These are phyloP conservation scores for Diaporthe ilicicola DNA, from an alignment of 2,329 filamentous ascomycete genomes.

Conservation along the genomic window DNA sequence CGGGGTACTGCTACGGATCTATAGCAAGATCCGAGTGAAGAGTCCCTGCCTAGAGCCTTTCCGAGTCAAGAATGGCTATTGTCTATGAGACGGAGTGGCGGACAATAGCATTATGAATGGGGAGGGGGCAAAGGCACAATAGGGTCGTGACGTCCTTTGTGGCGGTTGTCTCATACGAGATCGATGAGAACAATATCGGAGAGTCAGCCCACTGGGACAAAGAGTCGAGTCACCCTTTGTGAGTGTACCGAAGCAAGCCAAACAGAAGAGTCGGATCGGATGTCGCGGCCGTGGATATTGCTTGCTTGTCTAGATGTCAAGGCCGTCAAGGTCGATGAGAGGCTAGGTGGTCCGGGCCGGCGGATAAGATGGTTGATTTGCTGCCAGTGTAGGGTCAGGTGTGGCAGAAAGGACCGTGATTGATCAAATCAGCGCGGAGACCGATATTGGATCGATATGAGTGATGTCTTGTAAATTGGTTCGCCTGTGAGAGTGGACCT, in stretches of 20 bases:
- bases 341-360: conserved; percentile 31
- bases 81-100: conserved; percentile 8
- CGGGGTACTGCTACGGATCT: conserved; percentile 1
- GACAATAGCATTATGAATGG: conserved; percentile 32
- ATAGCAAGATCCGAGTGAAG: conserved; percentile 10
- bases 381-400: conserved; percentile 16
- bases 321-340: conserved; percentile 21
- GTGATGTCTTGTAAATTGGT: not conserved
- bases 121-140: conserved; percentile 17
- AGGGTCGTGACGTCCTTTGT: conserved; percentile 16
- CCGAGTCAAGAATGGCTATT: conserved; percentile 30
- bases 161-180: conserved; percentile 4
- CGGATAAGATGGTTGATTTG: conserved; percentile 27
- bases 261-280: conserved; percentile 8
- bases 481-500: conserved; percentile 19
- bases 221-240: conserved; percentile 12
- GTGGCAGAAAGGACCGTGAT: conserved; percentile 25
- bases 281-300: conserved; percentile 11
- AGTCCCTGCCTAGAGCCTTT: conserved; percentile 6
- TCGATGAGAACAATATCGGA: conserved; percentile 7
- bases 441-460: conserved; percentile 19
- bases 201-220: conserved; percentile 15
- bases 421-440: conserved; percentile 21
- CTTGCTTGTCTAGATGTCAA: not conserved
- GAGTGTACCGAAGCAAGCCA: conserved; percentile 7